phyloP scores from a whole-genome alignment of 1,284 basidiomycete species.

The Leccinum proliferum region DNA sequence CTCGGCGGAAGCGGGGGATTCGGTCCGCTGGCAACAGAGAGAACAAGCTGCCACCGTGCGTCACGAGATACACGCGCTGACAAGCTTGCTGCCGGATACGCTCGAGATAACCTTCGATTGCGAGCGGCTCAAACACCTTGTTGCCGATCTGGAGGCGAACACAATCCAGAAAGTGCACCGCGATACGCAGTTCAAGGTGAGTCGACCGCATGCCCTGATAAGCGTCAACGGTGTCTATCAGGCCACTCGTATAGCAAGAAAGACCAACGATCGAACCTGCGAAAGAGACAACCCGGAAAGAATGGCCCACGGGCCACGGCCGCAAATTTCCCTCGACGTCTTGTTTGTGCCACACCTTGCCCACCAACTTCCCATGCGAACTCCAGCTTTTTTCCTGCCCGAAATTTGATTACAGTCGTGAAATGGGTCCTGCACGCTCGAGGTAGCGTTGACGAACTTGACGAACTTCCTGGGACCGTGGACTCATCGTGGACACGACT shows the following conservation, averaged over 20 bases:
- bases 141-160: slow-evolving; percentile 51
- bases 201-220: slow-evolving; percentile 44
- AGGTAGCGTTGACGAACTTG: too few relatives aligned
- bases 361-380: slow-evolving; percentile 73
- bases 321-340: slow-evolving; percentile 61
- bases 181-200: slow-evolving; percentile 68
- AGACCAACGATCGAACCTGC: slow-evolving; percentile 39
- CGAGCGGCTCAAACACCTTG: slow-evolving; percentile 61
- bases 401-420: too few relatives aligned
- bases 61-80: slow-evolving; percentile 63
- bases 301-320: slow-evolving; percentile 67
- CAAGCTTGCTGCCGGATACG: slow-evolving; percentile 58
- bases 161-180: slow-evolving; percentile 56
- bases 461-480: too few relatives aligned
- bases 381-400: slow-evolving; percentile 55
- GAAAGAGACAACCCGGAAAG: slow-evolving; percentile 68
- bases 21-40: slow-evolving; percentile 44
- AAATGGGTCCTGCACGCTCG: too few relatives aligned
- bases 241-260: neutral
- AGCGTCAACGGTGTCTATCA: slow-evolving; percentile 9
- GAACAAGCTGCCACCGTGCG: slow-evolving; percentile 74
- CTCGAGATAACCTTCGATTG: slow-evolving; percentile 77
- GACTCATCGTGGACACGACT: too few relatives aligned
- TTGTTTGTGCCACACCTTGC: slow-evolving; percentile 63
- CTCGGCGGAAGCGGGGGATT: slow-evolving; percentile 69